Base-by-base conservation (phyloP, 2,329 filamentous ascomycete genomes). In the Tolypocladium pustulatum region DNA sequence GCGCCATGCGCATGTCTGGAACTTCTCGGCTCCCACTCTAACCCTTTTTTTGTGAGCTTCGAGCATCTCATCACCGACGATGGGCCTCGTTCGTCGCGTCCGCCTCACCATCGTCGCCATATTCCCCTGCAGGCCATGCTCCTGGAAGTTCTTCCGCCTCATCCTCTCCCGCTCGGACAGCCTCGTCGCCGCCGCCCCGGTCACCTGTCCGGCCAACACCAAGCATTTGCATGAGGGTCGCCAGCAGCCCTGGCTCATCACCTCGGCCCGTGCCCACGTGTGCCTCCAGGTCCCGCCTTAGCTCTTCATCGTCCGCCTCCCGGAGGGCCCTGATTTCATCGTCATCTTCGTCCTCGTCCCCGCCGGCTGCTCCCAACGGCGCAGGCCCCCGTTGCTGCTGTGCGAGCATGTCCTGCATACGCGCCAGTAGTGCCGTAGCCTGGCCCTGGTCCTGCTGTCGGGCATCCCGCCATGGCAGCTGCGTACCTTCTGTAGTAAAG, bases 401-500 rank as follows among this genome's bases (percentile, higher is more conserved):
- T 9, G 58, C 66, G 25, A 71, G 57, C 34, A 72, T 52, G n/a
- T 69, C 64, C 15, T 66, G 65, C 62, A 73, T 59, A 22, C 65
- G 65, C 15, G 64, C 68, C 52, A 68, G 60, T n/a, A 67, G 60
- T 12, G 67, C 66, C 27, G 62, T 61, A 27, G 56, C 56, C 49
- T 57, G 56, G 7, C 51, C 55, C 12, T 62, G 62, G 36, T 61
- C 46, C 55, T 61, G 59, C n/a, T 66, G 62, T 25, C 61, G 63
- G 22, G 59, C 60, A 13, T 68, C 63, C 8, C 65, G 49, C 78
- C 78, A 82, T 0, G 78, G 79, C 43, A 75, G 65, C 57, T 65
- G 66, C 59, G 78, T 76, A 34, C 71, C 71, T 12, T 72, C 65
- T 60, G 73, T 69, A 0, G 76, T 77, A 62, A 83, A 82, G 12